phyloP scores from a whole-genome alignment of 257 asterid genomes.

The Nicotiana knightiana region DNA sequence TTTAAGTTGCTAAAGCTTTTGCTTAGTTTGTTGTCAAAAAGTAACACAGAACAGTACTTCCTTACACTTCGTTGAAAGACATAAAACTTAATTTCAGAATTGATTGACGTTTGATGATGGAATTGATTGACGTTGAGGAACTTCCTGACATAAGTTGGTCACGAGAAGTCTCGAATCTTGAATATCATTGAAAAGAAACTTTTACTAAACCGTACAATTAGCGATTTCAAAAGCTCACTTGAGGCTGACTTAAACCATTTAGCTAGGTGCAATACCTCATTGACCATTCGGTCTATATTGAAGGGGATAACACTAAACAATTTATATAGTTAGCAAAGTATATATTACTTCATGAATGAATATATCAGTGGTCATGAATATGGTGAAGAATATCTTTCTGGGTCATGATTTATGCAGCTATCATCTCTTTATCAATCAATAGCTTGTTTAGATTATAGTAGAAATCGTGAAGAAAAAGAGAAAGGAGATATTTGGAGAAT shows the following conservation, averaged over 20 bases:
- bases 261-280: neutral
- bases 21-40: neutral
- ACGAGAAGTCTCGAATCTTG: neutral
- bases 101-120: neutral
- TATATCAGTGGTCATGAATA: neutral
- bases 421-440: no score
- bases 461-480: neutral
- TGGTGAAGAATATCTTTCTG: no score
- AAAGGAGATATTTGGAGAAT: neutral
- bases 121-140: neutral
- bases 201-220: neutral
- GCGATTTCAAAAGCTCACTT: no score
- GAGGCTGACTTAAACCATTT: neutral
- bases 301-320: neutral
- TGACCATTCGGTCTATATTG: neutral
- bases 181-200: neutral
- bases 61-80: neutral
- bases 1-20: neutral
- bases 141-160: neutral
- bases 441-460: no score
- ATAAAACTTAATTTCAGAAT: neutral
- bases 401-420: no score
- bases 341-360: neutral
- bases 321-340: neutral
- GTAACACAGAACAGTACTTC: neutral